Evolutionary conservation across 2,329 filamentous ascomycete genomes (phyloP), one percentile per base, ranked within the genome.

Genomic region (Fusarium robinianum): DNA sequence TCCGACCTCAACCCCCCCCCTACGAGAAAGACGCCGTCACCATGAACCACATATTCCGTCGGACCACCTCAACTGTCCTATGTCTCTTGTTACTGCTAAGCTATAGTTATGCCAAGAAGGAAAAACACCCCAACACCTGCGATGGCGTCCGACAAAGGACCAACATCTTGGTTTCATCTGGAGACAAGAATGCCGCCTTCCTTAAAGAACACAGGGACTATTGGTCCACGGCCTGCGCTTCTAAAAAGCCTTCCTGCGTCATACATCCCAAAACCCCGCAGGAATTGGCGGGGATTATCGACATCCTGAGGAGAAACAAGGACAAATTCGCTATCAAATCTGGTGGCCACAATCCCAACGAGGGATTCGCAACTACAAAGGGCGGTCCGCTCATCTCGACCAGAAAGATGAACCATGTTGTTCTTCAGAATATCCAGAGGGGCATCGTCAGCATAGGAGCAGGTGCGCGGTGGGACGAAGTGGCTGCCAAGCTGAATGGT

Each of bases 271-370:
- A 66, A 9, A 77, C 69, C 22, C 67, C 72, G 1, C 63, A 72
- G 11, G 76, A 83, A 55, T 77, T 83, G 24, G 70, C 77, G 0
- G 67, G 70, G 8, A 71, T 79, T n/a, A 69, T 84, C 32, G 70
- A 68, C 17, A 67, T 76, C 19, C 68, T 83, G 9, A 70, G 68
- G 6, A 62, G 71, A 22, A 71, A 71, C 27, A 67, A 71, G 24
- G 75, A 75, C 41, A 63, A 61, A 3, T 83, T 83, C 51, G 78
- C 79, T 6, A 63, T 80, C 53, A 77, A 79, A 53, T 76, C 75
- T 6, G 80, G 79, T 18, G 80, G 80, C 1, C 79, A 83, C 62
- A 78, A 76, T 43, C 74, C 78, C 4, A 80, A 80, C 55, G 68
- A 75, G 12, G 74, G 74, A 48, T 75, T 73, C 25, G 72, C 78